These are phyloP conservation scores for Nicotiana paniculata DNA, from an alignment of 257 asterid species.

Conservation along the genomic window DNA sequence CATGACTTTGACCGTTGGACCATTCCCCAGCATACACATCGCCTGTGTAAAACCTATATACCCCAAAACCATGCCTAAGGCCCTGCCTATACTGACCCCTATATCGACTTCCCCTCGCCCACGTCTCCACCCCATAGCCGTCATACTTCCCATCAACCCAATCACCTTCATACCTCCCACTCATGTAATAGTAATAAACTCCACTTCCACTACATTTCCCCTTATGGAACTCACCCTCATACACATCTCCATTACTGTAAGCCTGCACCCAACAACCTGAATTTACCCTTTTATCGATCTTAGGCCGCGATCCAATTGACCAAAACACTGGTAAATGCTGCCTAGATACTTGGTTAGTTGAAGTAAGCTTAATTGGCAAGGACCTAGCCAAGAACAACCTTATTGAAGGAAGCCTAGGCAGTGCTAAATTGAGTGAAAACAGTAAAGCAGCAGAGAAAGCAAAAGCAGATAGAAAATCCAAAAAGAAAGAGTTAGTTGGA, in stretches of 20 bases:
- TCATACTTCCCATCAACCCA: slow-evolving; percentile 51
- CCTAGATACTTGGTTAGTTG: slow-evolving; percentile 33
- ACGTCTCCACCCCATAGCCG: slow-evolving; percentile 45
- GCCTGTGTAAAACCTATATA: slow-evolving; percentile 39
- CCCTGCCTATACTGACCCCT: slow-evolving; percentile 45
- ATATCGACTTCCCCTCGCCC: slow-evolving; percentile 49
- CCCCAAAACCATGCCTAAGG: slow-evolving; percentile 43
- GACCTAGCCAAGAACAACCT: slow-evolving; percentile 66
- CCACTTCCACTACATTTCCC: slow-evolving; percentile 91
- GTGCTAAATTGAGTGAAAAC: slow-evolving; percentile 81
- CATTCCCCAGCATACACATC: slow-evolving; percentile 51
- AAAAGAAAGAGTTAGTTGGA: slow-evolving; percentile 76
- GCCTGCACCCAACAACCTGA: slow-evolving; percentile 86
- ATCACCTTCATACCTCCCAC: slow-evolving; percentile 61
- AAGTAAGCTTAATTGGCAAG: slow-evolving; percentile 51
- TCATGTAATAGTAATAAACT: slow-evolving; percentile 87
- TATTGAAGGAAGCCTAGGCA: slow-evolving; percentile 81
- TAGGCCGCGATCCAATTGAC: slow-evolving; percentile 76
- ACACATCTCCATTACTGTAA: slow-evolving; percentile 84
- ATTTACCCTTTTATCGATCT: slow-evolving; percentile 48
- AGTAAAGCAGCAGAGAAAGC: slow-evolving; percentile 80
- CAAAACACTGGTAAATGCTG: slow-evolving; percentile 75
- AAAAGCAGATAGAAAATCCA: slow-evolving; percentile 84
- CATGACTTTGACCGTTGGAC: slow-evolving; percentile 47
- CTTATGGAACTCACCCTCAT: slow-evolving; percentile 93